Percentiles rank a stretch among this genome's conserved stretches.
These are phyloP conservation scores for Leccinum subgranulosum DNA, from an alignment of 768 basidiomycete species.

Conservation along the genomic window DNA sequence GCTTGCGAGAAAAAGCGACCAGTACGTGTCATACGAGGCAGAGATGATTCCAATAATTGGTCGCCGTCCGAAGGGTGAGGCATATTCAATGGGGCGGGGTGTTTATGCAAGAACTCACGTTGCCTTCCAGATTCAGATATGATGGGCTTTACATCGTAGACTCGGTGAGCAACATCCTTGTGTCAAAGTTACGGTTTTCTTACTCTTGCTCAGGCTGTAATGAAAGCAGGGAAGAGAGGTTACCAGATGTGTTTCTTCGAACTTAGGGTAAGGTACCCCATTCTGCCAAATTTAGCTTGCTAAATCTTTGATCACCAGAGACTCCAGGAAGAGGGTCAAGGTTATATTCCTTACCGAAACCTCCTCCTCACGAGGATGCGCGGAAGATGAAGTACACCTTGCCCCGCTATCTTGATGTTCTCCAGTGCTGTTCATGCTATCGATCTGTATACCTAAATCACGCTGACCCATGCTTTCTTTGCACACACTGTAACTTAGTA, in stretches of 20 bases:
- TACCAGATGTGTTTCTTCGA: conserved; percentile 30
- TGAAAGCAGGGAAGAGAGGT: conserved; percentile 17
- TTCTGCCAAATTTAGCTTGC: background rate
- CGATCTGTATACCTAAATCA: background rate
- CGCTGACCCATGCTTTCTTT: background rate
- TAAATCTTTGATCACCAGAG: conserved; percentile 16
- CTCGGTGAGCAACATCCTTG: conserved; percentile 11
- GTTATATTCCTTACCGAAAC: conserved; percentile 20
- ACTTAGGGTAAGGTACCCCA: conserved; percentile 18
- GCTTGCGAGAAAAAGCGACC: conserved; percentile 30
- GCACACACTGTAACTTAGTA: background rate
- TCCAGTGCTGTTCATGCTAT: conserved; percentile 9
- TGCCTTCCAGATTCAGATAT: conserved; percentile 26
- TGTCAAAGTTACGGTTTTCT: background rate
- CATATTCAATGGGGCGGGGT: background rate
- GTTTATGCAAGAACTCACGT: background rate
- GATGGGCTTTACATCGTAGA: conserved; percentile 32
- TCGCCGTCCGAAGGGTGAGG: conserved; percentile 25
- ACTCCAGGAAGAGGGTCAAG: conserved; percentile 19
- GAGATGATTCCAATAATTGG: conserved; percentile 10
- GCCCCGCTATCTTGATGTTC: background rate
- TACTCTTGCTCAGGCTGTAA: conserved; percentile 15
- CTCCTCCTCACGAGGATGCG: conserved; percentile 19
- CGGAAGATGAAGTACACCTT: background rate
- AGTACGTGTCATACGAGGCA: conserved; percentile 39